Base-by-base conservation (phyloP, 352 stramenopile genomes). In the Phytophthora multivora region DNA sequence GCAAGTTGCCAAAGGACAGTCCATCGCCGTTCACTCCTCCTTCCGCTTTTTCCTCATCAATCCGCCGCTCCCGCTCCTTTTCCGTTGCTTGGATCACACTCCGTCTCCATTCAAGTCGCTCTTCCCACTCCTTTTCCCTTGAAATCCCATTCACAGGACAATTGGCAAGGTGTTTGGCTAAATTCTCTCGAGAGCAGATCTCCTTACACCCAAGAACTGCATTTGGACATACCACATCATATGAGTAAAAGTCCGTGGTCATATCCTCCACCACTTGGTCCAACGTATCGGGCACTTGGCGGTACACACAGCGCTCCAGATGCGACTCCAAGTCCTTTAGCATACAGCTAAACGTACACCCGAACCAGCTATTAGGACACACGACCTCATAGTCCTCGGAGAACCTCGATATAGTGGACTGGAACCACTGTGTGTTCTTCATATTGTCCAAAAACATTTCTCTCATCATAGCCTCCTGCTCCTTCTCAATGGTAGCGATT, bases 381-480 rank as follows among this genome's bases (percentile, higher is more conserved):
- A 95, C 82, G 7, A 95, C 84, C 56, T 95, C 83, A 65, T 95
- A 95, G 57, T 95, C 83, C 23, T 87, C 73, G 0, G 84, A 77
- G 28, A 91, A 83, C 39, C 81, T 78, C 25, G 83, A 90, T 47
- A 95, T 95, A 26, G 84, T 95, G 9, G 71, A 82, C 65, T 95
- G 86, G 57, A 95, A 95, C 86, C 86, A 95, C 71, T 91, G 83
- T 13, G 86, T 95, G 69, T 95, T 93, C 65, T 92, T 91, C 83
- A 93, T 95, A 59, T 90, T 91, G 60, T 93, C 86, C 43, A 95
- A 58, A 56, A 95, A 95, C 78, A 91, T 83, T 55, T 91, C 80
- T 31, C 81, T 63, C 77, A 89, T 90, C 71, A 90, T 89, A 13
- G 78, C 79, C 38, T 90, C 75, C 54, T 95, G 83, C 53, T 95